phyloP scores from a whole-genome alignment of 2,329 filamentous ascomycete genomes.

The Epichloe uncinata region DNA sequence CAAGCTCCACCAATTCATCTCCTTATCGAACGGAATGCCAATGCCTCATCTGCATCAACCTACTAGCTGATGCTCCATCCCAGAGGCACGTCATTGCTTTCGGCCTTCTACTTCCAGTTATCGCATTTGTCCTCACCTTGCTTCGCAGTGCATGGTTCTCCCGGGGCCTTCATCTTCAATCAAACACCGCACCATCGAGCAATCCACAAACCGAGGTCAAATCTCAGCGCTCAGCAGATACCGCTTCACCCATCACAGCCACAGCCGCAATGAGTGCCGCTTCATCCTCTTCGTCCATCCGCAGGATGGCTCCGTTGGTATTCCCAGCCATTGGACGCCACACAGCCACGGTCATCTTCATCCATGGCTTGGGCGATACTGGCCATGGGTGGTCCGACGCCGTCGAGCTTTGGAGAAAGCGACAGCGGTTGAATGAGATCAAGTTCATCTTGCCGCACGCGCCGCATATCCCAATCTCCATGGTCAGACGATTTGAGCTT shows the following conservation, averaged over 20 bases:
- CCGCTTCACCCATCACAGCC: background rate
- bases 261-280: constrained; percentile 6
- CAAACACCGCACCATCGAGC: background rate
- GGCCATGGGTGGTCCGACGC: constrained; percentile 68
- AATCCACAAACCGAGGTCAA: background rate
- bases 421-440: constrained; percentile 72
- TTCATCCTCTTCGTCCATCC: constrained; percentile 13
- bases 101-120: background rate
- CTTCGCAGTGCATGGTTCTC: background rate
- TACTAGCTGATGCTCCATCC: background rate
- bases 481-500: constrained; percentile 16
- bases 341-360: constrained; percentile 89
- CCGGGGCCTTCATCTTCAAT: background rate
- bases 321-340: constrained; percentile 71
- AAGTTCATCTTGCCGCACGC: constrained; percentile 93
- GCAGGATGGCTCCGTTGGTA: constrained; percentile 42
- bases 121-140: background rate
- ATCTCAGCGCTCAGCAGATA: background rate
- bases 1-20: background rate
- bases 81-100: background rate
- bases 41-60: background rate
- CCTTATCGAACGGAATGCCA: background rate
- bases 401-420: constrained; percentile 75
- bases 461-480: constrained; percentile 73
- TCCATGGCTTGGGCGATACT: constrained; percentile 81